Evolutionary conservation across 805 yeast genomes (phyloP), one percentile per base, ranked within the genome.

Genomic region (Wickerhamomyces strasburgensis): DNA sequence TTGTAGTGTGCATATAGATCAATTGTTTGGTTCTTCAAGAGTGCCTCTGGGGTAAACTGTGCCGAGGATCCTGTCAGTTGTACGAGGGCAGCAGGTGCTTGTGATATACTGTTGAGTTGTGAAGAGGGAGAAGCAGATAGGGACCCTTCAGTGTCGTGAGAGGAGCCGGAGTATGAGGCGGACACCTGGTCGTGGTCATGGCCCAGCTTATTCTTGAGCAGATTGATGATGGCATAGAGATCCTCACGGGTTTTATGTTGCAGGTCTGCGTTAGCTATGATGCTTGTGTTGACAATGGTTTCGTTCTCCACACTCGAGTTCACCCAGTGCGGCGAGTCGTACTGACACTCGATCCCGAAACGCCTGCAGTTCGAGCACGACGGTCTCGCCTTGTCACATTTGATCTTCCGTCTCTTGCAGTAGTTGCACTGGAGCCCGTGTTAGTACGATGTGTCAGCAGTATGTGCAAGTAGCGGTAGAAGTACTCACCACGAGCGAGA

Each of bases 321-420:
- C 33, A 35, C 40, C 40, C 42, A 35, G 14, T 33, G 31, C 3
- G 44, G 40, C 4, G 34, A 14, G 16, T 31, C 35, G 25, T 46
- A 46, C 5, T 15, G 34, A 29, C 52, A 46, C 23, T 37, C 35
- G 11, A 49, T 44, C 9, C 48, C 47, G 15, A 48, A 36, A 31
- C 41, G 51, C 1, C 38, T 18, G 42, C 66, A 62, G n/a, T 31
- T 33, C 2, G 37, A 52, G 32, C 66, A 55, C 1, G 27, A 5
- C 4, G 49, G 53, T n/a, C 35, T 31, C 7, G 5, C 27, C 27
- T 29, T 44, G 25, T 43, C 44, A 37, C 52, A 48, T 24, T 40
- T 43, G 29, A 43, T 56, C 43, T 61, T 62, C 26, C 63, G 43
- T 29, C 52, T 43, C 32, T 58, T 60, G 44, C 67, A 63, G 16